phyloP scores from a whole-genome alignment of 768 basidiomycete genomes.

The Amyloporia xantha region DNA sequence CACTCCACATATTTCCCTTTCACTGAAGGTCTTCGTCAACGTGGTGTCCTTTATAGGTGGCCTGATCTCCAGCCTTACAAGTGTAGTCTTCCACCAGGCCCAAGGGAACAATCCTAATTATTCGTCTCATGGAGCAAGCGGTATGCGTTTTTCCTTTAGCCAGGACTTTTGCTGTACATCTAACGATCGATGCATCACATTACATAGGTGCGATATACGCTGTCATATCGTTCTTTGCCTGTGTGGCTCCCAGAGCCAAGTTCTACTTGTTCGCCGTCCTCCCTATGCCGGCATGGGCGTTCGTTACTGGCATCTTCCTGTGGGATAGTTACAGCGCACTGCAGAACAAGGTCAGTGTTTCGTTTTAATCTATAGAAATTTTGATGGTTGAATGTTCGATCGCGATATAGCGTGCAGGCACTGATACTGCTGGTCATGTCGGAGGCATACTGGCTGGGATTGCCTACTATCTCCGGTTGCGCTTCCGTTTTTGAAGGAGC shows the following conservation, averaged over 20 bases:
- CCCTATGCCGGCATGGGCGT: slow-evolving; percentile 74
- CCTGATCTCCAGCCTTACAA: slow-evolving; percentile 44
- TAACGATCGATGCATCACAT: neutral
- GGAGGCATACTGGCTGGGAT: slow-evolving; percentile 59
- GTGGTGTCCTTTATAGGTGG: slow-evolving; percentile 41
- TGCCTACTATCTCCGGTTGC: slow-evolving; percentile 36
- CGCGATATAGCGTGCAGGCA: slow-evolving; percentile 40
- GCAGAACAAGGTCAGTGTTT: slow-evolving; percentile 26
- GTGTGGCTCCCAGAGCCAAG: slow-evolving; percentile 54
- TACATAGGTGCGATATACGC: slow-evolving; percentile 68
- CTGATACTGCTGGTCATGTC: slow-evolving; percentile 62
- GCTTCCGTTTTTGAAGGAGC: slow-evolving; percentile 14
- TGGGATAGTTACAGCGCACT: slow-evolving; percentile 45
- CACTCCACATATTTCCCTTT: slow-evolving; percentile 1
- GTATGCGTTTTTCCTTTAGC: slow-evolving; percentile 35
- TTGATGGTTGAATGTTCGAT: neutral
- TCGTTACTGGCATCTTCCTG: slow-evolving; percentile 58
- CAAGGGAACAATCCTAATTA: slow-evolving; percentile 11
- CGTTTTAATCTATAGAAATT: neutral
- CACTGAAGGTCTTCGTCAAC: neutral
- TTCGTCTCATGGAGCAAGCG: slow-evolving; percentile 65
- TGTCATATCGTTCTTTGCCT: slow-evolving; percentile 65
- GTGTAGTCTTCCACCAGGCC: slow-evolving; percentile 41
- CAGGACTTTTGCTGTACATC: neutral
- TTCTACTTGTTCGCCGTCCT: slow-evolving; percentile 72